Conservation (phyloP, 139 green algal genomes). For the Tetraselmis chui region DNA sequence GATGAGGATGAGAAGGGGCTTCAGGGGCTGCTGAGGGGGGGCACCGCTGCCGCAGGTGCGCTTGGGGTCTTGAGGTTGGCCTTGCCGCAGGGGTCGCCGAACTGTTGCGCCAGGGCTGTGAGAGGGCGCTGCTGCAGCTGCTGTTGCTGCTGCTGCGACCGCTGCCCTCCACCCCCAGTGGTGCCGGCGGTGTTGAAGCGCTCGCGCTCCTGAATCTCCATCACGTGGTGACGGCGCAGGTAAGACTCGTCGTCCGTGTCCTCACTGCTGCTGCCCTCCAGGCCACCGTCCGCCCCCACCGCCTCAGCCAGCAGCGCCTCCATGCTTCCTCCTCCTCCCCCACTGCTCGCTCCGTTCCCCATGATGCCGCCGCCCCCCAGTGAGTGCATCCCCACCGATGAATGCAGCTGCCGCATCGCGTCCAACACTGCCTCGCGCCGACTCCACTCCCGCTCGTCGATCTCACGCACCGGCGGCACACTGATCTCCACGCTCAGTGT, state of each 20-base stretch:
- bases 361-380: not conserved
- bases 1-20: too few relatives aligned
- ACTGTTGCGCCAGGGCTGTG: too few relatives aligned
- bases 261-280: slow-evolving; percentile 9
- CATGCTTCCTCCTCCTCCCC: too few relatives aligned
- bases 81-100: too few relatives aligned
- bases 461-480: not conserved
- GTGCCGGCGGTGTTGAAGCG: not conserved
- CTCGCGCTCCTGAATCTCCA: slow-evolving; percentile 12
- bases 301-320: not conserved
- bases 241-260: slow-evolving; percentile 18
- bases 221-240: slow-evolving; percentile 4
- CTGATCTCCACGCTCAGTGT: not conserved
- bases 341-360: not conserved
- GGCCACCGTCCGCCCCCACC: not conserved
- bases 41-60: too few relatives aligned
- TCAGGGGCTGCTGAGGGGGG: too few relatives aligned
- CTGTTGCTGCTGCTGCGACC: too few relatives aligned
- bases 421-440: not conserved
- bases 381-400: not conserved
- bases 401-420: not conserved
- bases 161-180: not conserved
- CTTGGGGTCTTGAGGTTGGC: too few relatives aligned
- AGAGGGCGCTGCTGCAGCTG: too few relatives aligned
- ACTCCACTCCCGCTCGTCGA: not conserved